Evolutionary conservation across 2,329 filamentous ascomycete genomes (phyloP), one percentile per base, ranked within the genome.

Genomic region (Aspergillus spinulosporus): DNA sequence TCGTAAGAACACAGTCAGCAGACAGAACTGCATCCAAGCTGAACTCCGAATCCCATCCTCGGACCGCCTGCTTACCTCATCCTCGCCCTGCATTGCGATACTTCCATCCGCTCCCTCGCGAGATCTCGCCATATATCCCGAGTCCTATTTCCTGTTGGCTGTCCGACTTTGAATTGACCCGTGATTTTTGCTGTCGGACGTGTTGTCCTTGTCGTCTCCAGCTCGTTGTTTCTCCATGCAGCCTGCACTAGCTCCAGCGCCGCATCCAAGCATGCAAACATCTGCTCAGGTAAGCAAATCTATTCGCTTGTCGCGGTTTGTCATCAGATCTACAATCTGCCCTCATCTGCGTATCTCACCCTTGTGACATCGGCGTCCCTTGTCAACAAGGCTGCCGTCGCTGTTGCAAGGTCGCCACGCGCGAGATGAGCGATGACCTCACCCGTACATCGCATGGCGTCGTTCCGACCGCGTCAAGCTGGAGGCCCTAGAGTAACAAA

Each of bases 261-360:
- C 77, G 65, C 77, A 78, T 72, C 75, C 74, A 66, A 73, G 69
- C 64, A 77, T 77, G 74, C 77, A 78, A 66, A 71, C 72, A 59
- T 68, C 75, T 73, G 76, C 78, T 76, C 81, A 83, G 78, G 81
- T 84, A 82, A 80, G 81, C 77, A 68, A 58, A 26, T 49, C 46
- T 59, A 61, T 66, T 4, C 26, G 59, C 61, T 62, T 63, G 61
- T 68, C 61, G 62, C 65, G 62, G 68, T 72, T 73, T 74, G 71
- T 74, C 70, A 72, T 68, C 64, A 66, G 65, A 65, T 67, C 65
- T 58, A 57, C 32, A 2, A n/a, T 8, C 36, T 14, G n/a, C 48
- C 39, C 11, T 29, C 46, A 44, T 44, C 31, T 29, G 12, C 31
- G 29, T 37, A 12, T 31, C 29, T 45, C 15, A 40, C 40, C 26